Conservation (phyloP, 1,284 basidiomycete species). For the Ustilago bromivora region DNA sequence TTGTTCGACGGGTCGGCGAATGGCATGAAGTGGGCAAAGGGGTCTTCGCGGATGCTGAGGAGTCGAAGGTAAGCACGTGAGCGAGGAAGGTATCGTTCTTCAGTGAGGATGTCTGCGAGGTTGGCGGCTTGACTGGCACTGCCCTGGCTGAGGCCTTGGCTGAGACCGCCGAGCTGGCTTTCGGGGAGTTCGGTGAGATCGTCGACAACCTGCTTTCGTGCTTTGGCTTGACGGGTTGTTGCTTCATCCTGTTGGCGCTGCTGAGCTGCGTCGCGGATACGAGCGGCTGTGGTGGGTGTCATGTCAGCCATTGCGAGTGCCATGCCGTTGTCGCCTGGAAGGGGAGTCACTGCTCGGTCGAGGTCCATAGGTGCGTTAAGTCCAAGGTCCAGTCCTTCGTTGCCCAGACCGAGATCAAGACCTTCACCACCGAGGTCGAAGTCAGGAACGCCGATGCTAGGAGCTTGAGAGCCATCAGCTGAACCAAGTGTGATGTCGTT, state of each 20-base stretch:
- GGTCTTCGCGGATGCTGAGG: constrained; percentile 85
- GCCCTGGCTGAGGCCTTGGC: constrained; percentile 71
- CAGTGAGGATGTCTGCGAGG: constrained; percentile 78
- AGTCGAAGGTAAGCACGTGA: constrained; percentile 84
- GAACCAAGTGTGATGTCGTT: constrained; percentile 44
- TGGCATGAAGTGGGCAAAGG: constrained; percentile 84
- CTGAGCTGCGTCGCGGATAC: constrained; percentile 58
- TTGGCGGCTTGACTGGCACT: constrained; percentile 76
- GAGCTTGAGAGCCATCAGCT: constrained; percentile 45
- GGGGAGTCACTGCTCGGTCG: constrained; percentile 41
- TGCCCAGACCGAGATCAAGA: constrained; percentile 75
- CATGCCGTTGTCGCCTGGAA: constrained; percentile 54
- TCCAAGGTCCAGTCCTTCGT: constrained; percentile 35
- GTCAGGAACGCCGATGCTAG: constrained; percentile 48
- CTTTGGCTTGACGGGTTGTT: constrained; percentile 49
- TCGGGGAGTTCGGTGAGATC: constrained; percentile 74
- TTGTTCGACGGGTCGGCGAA: constrained; percentile 73
- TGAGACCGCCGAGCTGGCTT: constrained; percentile 41
- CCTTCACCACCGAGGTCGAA: constrained; percentile 70
- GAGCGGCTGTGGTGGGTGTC: constrained; percentile 73
- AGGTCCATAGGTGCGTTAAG: constrained; percentile 44
- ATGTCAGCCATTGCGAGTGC: constrained; percentile 69
- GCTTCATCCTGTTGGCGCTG: constrained; percentile 53
- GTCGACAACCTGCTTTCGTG: constrained; percentile 71
- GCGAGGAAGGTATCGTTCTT: constrained; percentile 83